Evolutionary conservation across 139 green algal genomes (phyloP), one percentile per base, ranked within the genome.

Genomic region (Dunaliella primolecta): DNA sequence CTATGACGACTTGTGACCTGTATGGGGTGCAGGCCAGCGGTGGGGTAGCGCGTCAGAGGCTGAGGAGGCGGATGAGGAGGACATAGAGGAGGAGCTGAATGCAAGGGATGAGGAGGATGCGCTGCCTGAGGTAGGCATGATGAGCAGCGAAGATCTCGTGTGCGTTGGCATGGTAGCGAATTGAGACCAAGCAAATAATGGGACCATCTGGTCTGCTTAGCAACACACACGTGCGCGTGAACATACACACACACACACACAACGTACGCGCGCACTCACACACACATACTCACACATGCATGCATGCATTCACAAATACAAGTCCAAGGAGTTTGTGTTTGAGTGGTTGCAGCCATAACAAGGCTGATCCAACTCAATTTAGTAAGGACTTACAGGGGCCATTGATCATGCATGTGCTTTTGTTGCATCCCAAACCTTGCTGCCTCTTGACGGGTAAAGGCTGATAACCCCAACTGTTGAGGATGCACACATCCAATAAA

Each of bases 1-100:
- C 27, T 36, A 64, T 7, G 7, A 15, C 46, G 15, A 15, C 46
- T 64, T 7, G 7, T 64, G 46, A 64, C 37, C 3, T 83, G 36
- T 31, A 37, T 75, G 31, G 55, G 20, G 56, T 36, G 37, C 32
- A 77, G 20, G 80, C 36, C 29, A 55, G 32, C 29, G 79, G 75
- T 2, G 46, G 75, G 55, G 46, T 7, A 32, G 55, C 75, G 80
- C 46, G 46, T 64, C 46, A 64, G 80, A 78, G 80, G 80, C 25
- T 30, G 80, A 77, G 77, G 80, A 84, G 7, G 80, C 27, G 31
- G 80, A 78, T 56, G 80, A 84, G 46, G 80, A 84, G 80, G 80
- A 84, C 2, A 56, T 55, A 30, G 55, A 78, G 29, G 80, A 56
- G 31, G 80, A 77, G 80, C 15, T 23, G 35, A 29, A 75, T 25